These are phyloP conservation scores for Chytriomyces hyalinus DNA, from an alignment of 192 early-diverging fungal genomes.

Conservation along the genomic window DNA sequence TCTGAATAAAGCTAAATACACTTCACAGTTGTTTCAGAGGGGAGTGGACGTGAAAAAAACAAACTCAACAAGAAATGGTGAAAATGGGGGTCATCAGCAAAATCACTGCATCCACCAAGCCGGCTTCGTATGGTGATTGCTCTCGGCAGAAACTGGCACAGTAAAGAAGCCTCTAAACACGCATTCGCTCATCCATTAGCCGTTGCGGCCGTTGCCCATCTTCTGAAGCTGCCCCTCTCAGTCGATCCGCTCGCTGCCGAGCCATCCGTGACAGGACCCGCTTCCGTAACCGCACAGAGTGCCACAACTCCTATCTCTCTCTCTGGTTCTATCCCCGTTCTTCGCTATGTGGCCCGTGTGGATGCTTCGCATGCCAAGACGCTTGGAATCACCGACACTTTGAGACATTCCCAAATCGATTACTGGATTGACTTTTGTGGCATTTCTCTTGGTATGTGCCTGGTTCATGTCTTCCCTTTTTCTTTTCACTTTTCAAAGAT, in stretches of 20 bases:
- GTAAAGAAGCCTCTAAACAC: background rate
- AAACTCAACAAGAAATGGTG: background rate
- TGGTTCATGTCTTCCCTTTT: background rate
- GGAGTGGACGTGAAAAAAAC: background rate
- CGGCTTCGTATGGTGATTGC: conserved; percentile 25
- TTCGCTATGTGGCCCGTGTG: conserved; percentile 34
- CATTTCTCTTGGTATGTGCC: conserved; percentile 51
- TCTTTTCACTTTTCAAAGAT: no score
- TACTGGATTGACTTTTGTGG: conserved; percentile 78
- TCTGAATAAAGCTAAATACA: no score
- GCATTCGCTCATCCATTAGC: conserved; percentile 1
- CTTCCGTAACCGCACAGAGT: background rate
- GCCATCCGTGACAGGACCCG: background rate
- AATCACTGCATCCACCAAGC: background rate
- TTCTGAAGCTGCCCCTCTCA: conserved; percentile 27
- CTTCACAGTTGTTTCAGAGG: no score
- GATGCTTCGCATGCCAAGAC: background rate
- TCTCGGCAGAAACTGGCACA: background rate
- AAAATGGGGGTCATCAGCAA: background rate
- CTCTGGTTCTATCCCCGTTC: conserved; percentile 36
- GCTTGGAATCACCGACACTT: conserved; percentile 32
- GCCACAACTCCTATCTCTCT: conserved; percentile 14
- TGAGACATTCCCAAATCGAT: conserved; percentile 53
- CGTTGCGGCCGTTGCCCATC: conserved; percentile 32
- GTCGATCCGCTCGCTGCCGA: background rate